Conservation (phyloP, 2,329 filamentous ascomycete species). For the Colletotrichum nymphaeae region DNA sequence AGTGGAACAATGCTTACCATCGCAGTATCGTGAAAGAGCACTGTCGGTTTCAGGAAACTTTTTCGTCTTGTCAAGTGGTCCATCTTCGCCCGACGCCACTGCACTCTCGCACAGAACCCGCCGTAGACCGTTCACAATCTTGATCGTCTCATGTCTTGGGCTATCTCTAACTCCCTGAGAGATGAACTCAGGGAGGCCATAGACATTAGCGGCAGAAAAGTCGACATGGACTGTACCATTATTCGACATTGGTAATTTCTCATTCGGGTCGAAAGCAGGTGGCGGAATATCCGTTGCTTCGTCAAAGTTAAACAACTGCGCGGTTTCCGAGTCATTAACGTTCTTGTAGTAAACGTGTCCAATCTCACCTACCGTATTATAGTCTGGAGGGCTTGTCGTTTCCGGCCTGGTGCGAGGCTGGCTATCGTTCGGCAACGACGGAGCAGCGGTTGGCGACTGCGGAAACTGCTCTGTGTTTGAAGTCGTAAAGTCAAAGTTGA, state of each 20-base stretch:
- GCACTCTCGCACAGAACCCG: slow-evolving; percentile 1
- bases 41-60: slow-evolving; percentile 4
- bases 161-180: background rate
- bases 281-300: background rate
- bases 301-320: slow-evolving; percentile 2
- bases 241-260: background rate
- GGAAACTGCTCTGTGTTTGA: background rate
- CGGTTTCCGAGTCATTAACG: background rate
- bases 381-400: slow-evolving; percentile 20
- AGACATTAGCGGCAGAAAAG: slow-evolving; percentile 23
- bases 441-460: background rate
- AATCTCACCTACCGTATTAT: slow-evolving; percentile 2
- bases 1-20: background rate
- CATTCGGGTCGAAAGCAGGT: background rate
- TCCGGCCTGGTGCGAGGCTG: background rate
- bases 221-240: background rate
- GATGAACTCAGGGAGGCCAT: slow-evolving; percentile 11
- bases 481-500: slow-evolving; percentile 12
- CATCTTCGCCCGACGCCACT: background rate
- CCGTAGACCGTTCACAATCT: slow-evolving; percentile 26
- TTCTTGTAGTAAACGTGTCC: too few relatives aligned
- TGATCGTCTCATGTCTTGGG: slow-evolving; percentile 2
- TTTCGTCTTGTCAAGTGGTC: background rate
- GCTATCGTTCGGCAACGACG: background rate
- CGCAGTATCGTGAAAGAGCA: slow-evolving; percentile 11